Evolutionary conservation across 1,284 basidiomycete genomes (phyloP), one percentile per base, ranked within the genome.

Genomic region (Fistulinella staudtii): DNA sequence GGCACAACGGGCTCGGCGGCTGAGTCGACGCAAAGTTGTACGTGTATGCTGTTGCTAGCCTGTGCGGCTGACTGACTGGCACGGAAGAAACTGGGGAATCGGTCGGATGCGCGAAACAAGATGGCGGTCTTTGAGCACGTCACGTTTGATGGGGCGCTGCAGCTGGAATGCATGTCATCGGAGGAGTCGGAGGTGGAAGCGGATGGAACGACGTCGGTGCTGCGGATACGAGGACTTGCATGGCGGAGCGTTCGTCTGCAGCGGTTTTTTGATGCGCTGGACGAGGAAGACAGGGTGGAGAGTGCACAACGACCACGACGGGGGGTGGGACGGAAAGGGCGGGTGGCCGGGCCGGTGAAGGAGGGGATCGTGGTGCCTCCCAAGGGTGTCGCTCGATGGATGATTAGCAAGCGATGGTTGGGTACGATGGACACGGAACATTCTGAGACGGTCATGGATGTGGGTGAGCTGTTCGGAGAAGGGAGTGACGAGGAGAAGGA

Each of bases 141-240:
- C 10, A 71, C 67, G 13, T 87, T 87, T 55, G 81, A 85, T 53
- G 74, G 76, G 14, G 83, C 85, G 8, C 64, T 87, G 42, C 78
- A 82, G 46, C 50, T 77, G 14, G 85, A 86, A 36, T 88, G 84
- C 59, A 85, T 88, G 80, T 87, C 85, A 14, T 83, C 80, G 23
- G 84, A 87, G 51, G 84, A 87, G 57, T 87, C 85, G 13, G 76
- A 79, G 46, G 66, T 65, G 33, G 82, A 80, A 37, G 61, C 64
- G 20, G 67, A 69, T 43, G 55, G 57, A 0, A 52, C 46, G 10
- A 54, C 53, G 28, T 58, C 60, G 25, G 47, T 74, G 11, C 63
- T 85, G 30, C 73, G 68, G 27, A 74, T 76, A 18, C 78, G 75
- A 34, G 80, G 80, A 0, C 70, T 74, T 48, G 54, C 71, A 0